Evolutionary conservation across 2,329 filamentous ascomycete genomes (phyloP), one percentile per base, ranked within the genome.

Genomic region (Amylocarpus encephaloides): DNA sequence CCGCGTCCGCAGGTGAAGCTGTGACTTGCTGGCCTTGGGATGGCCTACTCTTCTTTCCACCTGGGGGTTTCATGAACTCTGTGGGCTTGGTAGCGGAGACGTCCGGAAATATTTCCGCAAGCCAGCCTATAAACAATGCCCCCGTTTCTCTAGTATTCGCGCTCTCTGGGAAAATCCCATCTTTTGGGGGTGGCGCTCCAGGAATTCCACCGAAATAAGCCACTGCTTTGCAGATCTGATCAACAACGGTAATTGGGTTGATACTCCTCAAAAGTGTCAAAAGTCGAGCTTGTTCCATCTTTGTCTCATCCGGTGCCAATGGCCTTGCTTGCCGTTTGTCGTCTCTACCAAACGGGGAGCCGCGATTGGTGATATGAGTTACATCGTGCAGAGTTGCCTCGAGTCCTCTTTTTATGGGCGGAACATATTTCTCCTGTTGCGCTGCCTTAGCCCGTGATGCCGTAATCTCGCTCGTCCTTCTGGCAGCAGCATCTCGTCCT

Each of bases 121-220:
- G 66, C 80, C 80, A 84, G 16, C 77, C 75, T 29, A 85, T 71
- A 51, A 84, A 79, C 10, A 79, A 66, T 16, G 73, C 72, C 1
- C 80, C 81, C 1, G 74, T 68, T 2, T 80, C 80, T 60, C 82
- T 82, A 11, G 71, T 71, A 42, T 73, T 70, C 9, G 71, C 73
- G 56, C 80, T 83, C 22, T 71, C 68, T 1, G 80, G 80, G 46
- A 83, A 83, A 2, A 65, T 67, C 13, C 69, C 72, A 55, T 75
- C 70, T 26, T 71, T 64, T 0, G 73, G 71, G n/a, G 75, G 72
- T 6, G 76, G 75, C 4, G 73, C 75, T 26, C 74, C 75, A 34
- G 79, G 77, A 41, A 78, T 73, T 22, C 80, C 79, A 6, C 81
- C 80, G 64, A 83, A 84, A 57, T 80, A 83, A n/a, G 76, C 73